These are phyloP conservation scores for Tetratostichococcus sp. DNA, from an alignment of 139 green algal species.

Conservation along the genomic window DNA sequence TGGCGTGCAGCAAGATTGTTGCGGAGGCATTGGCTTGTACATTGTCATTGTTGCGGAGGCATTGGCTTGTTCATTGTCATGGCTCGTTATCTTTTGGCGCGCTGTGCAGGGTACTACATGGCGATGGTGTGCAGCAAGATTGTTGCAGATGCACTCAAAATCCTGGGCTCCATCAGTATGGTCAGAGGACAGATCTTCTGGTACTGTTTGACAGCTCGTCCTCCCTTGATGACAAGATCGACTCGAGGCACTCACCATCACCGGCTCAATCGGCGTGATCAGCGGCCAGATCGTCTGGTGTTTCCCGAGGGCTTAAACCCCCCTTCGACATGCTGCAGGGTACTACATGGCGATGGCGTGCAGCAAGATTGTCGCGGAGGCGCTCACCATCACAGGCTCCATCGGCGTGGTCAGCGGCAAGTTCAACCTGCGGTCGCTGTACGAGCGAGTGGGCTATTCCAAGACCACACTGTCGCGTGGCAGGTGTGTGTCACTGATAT, in stretches of 20 bases:
- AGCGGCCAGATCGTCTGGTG: too few relatives aligned
- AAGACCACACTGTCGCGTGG: slow-evolving; percentile 79
- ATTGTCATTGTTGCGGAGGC: too few relatives aligned
- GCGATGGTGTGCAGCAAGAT: slow-evolving; percentile 71
- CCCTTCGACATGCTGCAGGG: slow-evolving; percentile 26
- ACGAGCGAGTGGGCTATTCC: slow-evolving; percentile 65
- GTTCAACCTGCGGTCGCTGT: slow-evolving; percentile 87
- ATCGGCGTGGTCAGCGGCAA: slow-evolving; percentile 77
- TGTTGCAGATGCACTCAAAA: slow-evolving; percentile 87
- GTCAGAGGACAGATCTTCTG: too few relatives aligned
- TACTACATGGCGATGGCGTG: slow-evolving; percentile 94
- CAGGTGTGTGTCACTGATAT: slow-evolving; percentile 29
- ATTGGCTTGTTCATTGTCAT: too few relatives aligned
- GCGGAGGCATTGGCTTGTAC: too few relatives aligned
- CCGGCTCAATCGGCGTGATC: too few relatives aligned
- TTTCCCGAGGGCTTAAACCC: too few relatives aligned
- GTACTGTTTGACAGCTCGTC: too few relatives aligned
- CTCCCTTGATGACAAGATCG: too few relatives aligned
- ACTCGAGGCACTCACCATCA: slow-evolving; percentile 88
- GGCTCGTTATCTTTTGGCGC: too few relatives aligned
- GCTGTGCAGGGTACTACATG: slow-evolving; percentile 92
- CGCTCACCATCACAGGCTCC: slow-evolving; percentile 86
- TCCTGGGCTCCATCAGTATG: too few relatives aligned
- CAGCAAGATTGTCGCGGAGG: slow-evolving; percentile 76
- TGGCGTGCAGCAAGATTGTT: slow-evolving; percentile 72